phyloP scores from a whole-genome alignment of 495 filamentous ascomycete species.

The Podospora sp. region DNA sequence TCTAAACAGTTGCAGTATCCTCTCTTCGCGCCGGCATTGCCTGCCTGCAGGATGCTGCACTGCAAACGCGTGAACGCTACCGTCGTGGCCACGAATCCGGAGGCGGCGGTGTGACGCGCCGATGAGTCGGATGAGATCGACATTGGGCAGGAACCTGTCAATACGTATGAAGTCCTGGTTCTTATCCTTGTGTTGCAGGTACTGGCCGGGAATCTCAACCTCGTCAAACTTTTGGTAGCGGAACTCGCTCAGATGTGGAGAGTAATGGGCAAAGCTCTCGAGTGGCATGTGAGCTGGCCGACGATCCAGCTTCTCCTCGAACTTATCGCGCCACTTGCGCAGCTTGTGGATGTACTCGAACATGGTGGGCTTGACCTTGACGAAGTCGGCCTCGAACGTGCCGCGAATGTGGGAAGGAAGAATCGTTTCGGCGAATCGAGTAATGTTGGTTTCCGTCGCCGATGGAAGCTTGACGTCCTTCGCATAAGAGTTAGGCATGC shows the following conservation, averaged over 20 bases:
- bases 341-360: conserved; percentile 97
- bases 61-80: conserved; percentile 90
- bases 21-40: conserved; percentile 89
- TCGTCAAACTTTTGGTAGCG: conserved; percentile 97
- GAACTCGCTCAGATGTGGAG: conserved; percentile 91
- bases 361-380: conserved; percentile 90
- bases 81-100: conserved; percentile 97
- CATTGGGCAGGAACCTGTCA: conserved; percentile 91
- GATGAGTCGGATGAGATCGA: conserved; percentile 86
- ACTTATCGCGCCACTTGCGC: conserved; percentile 94
- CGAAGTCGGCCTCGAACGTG: conserved; percentile 95
- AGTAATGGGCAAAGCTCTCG: conserved; percentile 65
- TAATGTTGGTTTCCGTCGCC: conserved; percentile 94
- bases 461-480: conserved; percentile 87
- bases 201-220: conserved; percentile 96
- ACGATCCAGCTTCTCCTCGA: conserved; percentile 97
- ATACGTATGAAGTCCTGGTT: conserved; percentile 97
- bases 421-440: conserved; percentile 93
- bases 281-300: conserved; percentile 67
- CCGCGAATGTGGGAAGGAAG: conserved; percentile 88
- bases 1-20: conserved; percentile 94
- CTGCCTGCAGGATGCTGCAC: conserved; percentile 93
- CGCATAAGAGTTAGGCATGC: conserved; percentile 80
- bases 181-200: conserved; percentile 94
- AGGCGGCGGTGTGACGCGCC: conserved; percentile 88